phyloP scores from a whole-genome alignment of 2,329 filamentous ascomycete species.

The Sphaerulina vaccinii region DNA sequence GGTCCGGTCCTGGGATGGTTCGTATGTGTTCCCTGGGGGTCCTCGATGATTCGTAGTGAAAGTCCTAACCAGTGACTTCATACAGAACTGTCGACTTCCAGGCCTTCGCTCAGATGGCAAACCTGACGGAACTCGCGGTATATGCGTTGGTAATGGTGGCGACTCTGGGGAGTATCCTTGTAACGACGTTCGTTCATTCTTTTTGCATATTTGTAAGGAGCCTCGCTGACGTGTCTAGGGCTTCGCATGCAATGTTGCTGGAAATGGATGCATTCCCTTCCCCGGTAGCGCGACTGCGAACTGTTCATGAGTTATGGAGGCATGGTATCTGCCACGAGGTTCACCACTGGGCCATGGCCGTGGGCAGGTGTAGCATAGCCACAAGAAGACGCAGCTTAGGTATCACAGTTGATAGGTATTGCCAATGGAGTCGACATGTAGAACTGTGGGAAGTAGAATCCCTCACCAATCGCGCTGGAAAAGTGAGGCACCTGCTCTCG shows the following conservation, averaged over 20 bases:
- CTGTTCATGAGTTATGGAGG: neutral
- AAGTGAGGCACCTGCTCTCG: conserved; percentile 6
- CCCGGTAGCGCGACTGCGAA: neutral
- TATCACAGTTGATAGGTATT: too few species aligned
- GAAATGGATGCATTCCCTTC: neutral
- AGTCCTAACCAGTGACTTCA: neutral
- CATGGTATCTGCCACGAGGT: neutral
- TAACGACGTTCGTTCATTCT: neutral
- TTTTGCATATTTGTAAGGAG: neutral
- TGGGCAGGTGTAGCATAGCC: neutral
- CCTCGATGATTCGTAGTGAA: neutral
- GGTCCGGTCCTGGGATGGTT: neutral
- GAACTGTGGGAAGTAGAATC: too few species aligned
- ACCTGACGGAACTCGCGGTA: neutral
- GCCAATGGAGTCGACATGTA: neutral
- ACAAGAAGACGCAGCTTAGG: too few species aligned
- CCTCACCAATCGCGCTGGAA: neutral
- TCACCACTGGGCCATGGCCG: too few species aligned
- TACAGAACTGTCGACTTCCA: neutral
- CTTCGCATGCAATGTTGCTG: neutral
- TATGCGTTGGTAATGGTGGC: too few species aligned
- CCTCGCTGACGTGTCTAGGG: neutral
- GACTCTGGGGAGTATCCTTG: too few species aligned
- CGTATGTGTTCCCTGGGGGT: neutral
- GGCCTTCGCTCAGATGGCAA: neutral